phyloP scores from a whole-genome alignment of 768 basidiomycete genomes.

The Suillus occidentalis region DNA sequence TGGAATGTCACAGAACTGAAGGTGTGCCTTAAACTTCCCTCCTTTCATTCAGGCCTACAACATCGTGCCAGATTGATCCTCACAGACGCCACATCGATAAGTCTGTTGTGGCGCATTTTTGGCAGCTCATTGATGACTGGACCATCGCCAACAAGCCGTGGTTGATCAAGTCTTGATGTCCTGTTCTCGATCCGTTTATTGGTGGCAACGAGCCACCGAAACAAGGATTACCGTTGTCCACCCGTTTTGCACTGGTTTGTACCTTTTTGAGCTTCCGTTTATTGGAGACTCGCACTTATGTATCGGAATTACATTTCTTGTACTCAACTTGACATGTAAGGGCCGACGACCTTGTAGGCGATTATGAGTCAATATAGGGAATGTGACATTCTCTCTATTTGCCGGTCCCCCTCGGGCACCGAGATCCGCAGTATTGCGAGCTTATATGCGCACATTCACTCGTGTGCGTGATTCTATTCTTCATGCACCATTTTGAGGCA shows the following conservation, averaged over 20 bases:
- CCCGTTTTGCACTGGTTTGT: neutral
- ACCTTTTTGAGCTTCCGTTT: neutral
- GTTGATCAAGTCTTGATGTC: constrained; percentile 48
- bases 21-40: constrained; percentile 41
- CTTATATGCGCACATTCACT: neutral
- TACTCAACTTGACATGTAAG: neutral
- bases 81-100: constrained; percentile 91
- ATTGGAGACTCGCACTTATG: neutral
- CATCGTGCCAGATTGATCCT: constrained; percentile 72
- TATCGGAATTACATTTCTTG: neutral
- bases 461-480: neutral
- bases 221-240: neutral
- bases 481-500: neutral
- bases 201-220: neutral
- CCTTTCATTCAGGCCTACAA: neutral
- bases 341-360: neutral
- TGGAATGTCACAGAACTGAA: constrained; percentile 98
- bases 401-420: neutral
- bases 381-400: neutral
- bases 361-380: neutral
- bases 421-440: neutral
- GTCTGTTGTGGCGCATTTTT: constrained; percentile 92
- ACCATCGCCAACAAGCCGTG: constrained; percentile 78
- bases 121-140: constrained; percentile 90
- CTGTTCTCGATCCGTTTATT: constrained; percentile 1